Conservation (phyloP, 129 eudicot species). For the Tagetes erecta region DNA sequence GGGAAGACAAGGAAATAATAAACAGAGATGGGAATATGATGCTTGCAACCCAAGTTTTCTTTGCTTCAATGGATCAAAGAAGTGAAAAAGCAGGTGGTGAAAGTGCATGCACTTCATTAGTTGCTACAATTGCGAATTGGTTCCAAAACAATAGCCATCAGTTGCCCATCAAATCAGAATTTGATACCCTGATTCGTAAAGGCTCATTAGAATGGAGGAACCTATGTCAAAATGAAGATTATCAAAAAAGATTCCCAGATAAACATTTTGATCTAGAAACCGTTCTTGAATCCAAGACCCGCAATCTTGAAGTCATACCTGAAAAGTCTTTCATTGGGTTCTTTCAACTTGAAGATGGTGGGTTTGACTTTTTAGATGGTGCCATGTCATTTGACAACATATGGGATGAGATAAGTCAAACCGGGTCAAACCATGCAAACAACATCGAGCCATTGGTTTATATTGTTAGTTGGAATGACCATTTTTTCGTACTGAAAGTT, state of each 20-base stretch:
- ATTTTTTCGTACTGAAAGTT: constrained; percentile 53
- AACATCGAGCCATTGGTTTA: constrained; percentile 43
- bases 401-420: constrained; percentile 56
- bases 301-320: constrained; percentile 42
- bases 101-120: constrained; percentile 67
- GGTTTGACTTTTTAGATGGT: constrained; percentile 48
- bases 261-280: constrained; percentile 67
- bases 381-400: constrained; percentile 63
- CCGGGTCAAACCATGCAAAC: constrained; percentile 17
- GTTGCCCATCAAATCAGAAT: constrained; percentile 60
- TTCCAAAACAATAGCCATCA: constrained; percentile 43
- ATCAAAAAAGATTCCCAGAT: constrained; percentile 47
- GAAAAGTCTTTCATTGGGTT: constrained; percentile 59
- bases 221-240: constrained; percentile 45
- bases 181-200: constrained; percentile 52
- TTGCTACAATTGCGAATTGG: constrained; percentile 57
- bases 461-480: constrained; percentile 71
- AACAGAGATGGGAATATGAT: constrained; percentile 59
- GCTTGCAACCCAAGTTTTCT: constrained; percentile 51
- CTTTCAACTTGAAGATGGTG: constrained; percentile 43
- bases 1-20: constrained; percentile 49
- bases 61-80: constrained; percentile 65
- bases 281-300: constrained; percentile 44
- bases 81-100: constrained; percentile 57
- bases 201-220: constrained; percentile 63